phyloP scores from a whole-genome alignment of 306 rosid genomes.

The Geum urbanum region DNA sequence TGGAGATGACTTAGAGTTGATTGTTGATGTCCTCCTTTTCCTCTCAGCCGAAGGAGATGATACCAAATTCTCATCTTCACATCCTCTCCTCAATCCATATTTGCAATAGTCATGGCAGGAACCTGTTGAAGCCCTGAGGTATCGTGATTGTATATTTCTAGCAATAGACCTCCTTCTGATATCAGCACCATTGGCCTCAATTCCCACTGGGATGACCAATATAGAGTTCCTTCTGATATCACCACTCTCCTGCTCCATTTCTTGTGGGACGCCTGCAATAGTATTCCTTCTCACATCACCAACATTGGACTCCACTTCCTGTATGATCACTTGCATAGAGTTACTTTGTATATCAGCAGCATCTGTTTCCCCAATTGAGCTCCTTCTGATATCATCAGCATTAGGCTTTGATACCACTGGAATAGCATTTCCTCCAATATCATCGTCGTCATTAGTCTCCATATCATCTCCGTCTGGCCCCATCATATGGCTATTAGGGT shows the following conservation, averaged over 20 bases:
- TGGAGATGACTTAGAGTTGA: constrained; percentile 25
- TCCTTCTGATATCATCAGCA: constrained; percentile 21
- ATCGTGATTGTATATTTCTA: constrained; percentile 51
- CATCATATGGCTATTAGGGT: neutral
- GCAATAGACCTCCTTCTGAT: constrained; percentile 8
- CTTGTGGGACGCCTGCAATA: constrained; percentile 3
- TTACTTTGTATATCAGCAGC: neutral
- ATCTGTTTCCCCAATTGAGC: neutral
- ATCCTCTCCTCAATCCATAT: constrained; percentile 47
- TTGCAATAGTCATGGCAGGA: constrained; percentile 87
- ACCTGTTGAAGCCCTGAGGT: constrained; percentile 40
- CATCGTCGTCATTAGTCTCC: neutral
- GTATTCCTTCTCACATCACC: neutral
- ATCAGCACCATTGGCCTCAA: neutral
- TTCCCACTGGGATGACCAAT: neutral
- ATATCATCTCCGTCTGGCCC: neutral
- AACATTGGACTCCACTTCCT: neutral
- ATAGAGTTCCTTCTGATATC: neutral
- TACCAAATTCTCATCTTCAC: constrained; percentile 14
- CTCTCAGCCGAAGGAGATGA: constrained; percentile 23
- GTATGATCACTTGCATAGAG: constrained; percentile 9
- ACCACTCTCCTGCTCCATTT: neutral
- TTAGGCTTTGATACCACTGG: neutral
- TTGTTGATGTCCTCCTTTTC: constrained; percentile 31
- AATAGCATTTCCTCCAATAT: neutral